Base-by-base conservation (phyloP, 2,329 filamentous ascomycete species). In the Cordyceps javanica region DNA sequence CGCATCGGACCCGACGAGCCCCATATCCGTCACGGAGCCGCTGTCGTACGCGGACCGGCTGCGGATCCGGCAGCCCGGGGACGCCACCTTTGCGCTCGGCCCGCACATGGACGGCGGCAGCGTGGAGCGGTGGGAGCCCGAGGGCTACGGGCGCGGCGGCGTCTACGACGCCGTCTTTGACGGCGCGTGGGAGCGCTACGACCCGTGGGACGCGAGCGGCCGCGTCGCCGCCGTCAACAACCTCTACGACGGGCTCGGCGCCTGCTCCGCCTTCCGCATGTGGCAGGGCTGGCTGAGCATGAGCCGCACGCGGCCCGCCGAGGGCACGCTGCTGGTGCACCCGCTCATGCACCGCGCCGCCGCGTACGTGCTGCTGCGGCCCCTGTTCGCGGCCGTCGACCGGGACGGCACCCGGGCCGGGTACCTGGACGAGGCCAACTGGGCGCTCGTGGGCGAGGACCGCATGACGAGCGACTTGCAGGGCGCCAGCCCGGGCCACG, bases 271-370 rank as follows among this genome's bases (percentile, higher is more conserved):
- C 77, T 91, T 96, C 72, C 82, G 93, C 39, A 88, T 91, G 80
- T 93, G 90, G 70, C 92, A 97, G 72, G 92, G 91, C 19, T 97
- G 92, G 92, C 72, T 97, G 54, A 83, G 82, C 60, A 87, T 97
- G 80, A 91, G 87, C 59, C 74, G 77, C n/a, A 87, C 85, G 0
- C 84, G 79, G 0, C 89, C 90, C 0, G 78, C 79, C 5, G 86
- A 96, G 73, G 92, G 92, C 1, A 94, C 91, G 0, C 72, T 97
- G 54, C 78, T 90, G 44, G 88, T 96, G 2, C 92, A 92, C 65
- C 92, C 92, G 0, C 76, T 95, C 54, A 73, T 94, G 46, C 81
- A 82, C 61, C 81, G 90, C 55, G 84, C 89, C 0, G 94, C 89
- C 0, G 86, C 88, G 0, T 97, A 97, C 66, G 82, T 86, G 44